Evolutionary conservation across 129 eudicot genomes (phyloP), one percentile per base, ranked within the genome.

Genomic region (Lonicera japonica): DNA sequence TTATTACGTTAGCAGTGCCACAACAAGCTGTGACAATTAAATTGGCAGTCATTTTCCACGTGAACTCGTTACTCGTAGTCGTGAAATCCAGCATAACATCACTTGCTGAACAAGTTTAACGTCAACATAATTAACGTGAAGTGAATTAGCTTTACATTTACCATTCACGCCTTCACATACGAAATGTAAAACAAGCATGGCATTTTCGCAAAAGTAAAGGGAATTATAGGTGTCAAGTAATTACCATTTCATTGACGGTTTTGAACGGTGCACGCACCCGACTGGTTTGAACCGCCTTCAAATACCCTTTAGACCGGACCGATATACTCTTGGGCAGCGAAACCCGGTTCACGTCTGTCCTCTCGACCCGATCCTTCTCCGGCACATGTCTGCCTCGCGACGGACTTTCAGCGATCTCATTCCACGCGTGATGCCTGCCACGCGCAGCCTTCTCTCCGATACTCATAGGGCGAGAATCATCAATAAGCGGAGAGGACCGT

Each of bases 321-420:
- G 97, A 86, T 24, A 90, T 90, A 67, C 97, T 90, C 68, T 90
- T 90, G 6, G 97, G 95, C 79, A 90, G 53, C 40, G 70, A 68
- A 56, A 86, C 92, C 54, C 97, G 70, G 40, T 80, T 83, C 52
- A 38, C 72, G 12, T 60, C 79, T n/a, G 48, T 23, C 25, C n/a
- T n/a, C n/a, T n/a, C n/a, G n/a, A n/a, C n/a, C n/a, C 61, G 87
- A 64, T 70, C 73, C 25, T 71, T 20, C 69, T 80, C 84, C 58
- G 73, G 64, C 74, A 79, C 84, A 48, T n/a, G n/a, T n/a, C n/a
- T n/a, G n/a, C n/a, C 79, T 73, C 39, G 77, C 76, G n/a, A n/a
- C 20, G 78, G 68, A 52, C 82, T 65, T 56, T 60, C 46, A 25
- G 25, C 18, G 17, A 23, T 56, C 25, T 71, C 61, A 18, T 66